Evolutionary conservation across 805 yeast species (phyloP).

Genomic region (Candida manassasensis): DNA sequence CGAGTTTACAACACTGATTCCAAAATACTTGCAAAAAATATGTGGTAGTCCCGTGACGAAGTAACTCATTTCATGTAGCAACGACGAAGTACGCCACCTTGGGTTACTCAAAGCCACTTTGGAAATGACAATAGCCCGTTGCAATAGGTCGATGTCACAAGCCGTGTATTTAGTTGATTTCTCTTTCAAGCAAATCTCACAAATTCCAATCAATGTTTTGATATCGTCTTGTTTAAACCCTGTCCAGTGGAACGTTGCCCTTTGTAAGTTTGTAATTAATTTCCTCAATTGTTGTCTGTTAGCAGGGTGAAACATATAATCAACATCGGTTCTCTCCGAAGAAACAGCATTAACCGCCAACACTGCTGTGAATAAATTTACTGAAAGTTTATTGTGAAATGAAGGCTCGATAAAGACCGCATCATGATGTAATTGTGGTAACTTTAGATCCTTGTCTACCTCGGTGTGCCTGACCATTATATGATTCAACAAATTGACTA

Average conservation of each 20-base stretch:
- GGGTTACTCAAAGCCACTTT: constrained; percentile 46
- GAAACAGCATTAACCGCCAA: constrained; percentile 71
- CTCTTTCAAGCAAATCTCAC: constrained; percentile 42
- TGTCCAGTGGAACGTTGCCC: constrained; percentile 72
- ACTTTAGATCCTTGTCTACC: constrained; percentile 48
- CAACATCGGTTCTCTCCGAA: constrained; percentile 61
- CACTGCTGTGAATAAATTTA: constrained; percentile 62
- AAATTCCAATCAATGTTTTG: constrained; percentile 46
- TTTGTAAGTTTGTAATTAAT: constrained; percentile 56
- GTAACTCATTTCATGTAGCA: constrained; percentile 63
- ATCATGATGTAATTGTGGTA: constrained; percentile 57
- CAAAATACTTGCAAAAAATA: constrained; percentile 35
- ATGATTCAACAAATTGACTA: constrained; percentile 40
- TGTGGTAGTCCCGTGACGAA: constrained; percentile 45
- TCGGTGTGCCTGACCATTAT: constrained; percentile 56
- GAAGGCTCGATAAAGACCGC: constrained; percentile 61
- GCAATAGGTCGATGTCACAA: constrained; percentile 39
- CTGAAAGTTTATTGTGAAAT: constrained; percentile 53
- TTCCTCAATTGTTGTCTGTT: constrained; percentile 51
- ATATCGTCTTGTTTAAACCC: constrained; percentile 62
- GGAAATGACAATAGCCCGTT: constrained; percentile 42
- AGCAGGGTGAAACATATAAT: constrained; percentile 65
- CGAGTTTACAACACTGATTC: constrained; percentile 35
- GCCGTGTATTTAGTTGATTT: constrained; percentile 24
- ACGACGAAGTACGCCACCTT: constrained; percentile 54